phyloP scores from a whole-genome alignment of 1,139 yeast species.

The Yamadazyma membranifaciens region DNA sequence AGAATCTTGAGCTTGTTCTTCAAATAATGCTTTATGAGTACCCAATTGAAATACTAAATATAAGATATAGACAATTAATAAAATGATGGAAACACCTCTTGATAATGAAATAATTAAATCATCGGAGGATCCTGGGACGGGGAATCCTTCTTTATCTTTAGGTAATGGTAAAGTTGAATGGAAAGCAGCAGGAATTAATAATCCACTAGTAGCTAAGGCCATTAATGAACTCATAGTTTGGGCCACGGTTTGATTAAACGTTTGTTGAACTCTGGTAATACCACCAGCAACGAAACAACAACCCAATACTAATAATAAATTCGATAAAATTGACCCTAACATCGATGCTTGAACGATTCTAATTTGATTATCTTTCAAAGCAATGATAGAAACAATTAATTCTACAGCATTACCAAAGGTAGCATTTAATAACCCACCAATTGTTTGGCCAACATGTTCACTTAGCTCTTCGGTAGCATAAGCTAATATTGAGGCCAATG shows the following conservation, averaged over 20 bases:
- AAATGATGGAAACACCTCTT: constrained; percentile 80
- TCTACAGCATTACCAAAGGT: constrained; percentile 95
- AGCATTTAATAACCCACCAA: constrained; percentile 92
- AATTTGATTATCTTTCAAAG: constrained; percentile 79
- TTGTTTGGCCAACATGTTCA: constrained; percentile 79
- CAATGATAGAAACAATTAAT: constrained; percentile 89
- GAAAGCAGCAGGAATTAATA: constrained; percentile 94
- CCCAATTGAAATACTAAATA: constrained; percentile 84
- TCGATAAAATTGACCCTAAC: constrained; percentile 91
- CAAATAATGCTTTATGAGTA: constrained; percentile 67
- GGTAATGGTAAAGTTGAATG: constrained; percentile 66
- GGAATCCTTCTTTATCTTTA: constrained; percentile 29
- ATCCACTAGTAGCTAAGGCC: constrained; percentile 86
- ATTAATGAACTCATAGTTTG: constrained; percentile 94
- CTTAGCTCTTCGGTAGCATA: constrained; percentile 93
- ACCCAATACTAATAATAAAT: constrained; percentile 86
- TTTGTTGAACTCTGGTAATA: constrained; percentile 77
- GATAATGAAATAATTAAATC: constrained; percentile 69
- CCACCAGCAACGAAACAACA: constrained; percentile 96
- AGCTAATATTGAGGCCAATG: constrained; percentile 85
- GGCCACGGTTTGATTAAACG: constrained; percentile 93
- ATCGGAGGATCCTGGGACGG: constrained; percentile 41
- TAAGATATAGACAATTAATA: constrained; percentile 73
- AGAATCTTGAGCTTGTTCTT: constrained; percentile 38
- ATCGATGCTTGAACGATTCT: constrained; percentile 95